These are phyloP conservation scores for Dactylella cylindrospora DNA, from an alignment of 2,329 filamentous ascomycete species.

Conservation along the genomic window DNA sequence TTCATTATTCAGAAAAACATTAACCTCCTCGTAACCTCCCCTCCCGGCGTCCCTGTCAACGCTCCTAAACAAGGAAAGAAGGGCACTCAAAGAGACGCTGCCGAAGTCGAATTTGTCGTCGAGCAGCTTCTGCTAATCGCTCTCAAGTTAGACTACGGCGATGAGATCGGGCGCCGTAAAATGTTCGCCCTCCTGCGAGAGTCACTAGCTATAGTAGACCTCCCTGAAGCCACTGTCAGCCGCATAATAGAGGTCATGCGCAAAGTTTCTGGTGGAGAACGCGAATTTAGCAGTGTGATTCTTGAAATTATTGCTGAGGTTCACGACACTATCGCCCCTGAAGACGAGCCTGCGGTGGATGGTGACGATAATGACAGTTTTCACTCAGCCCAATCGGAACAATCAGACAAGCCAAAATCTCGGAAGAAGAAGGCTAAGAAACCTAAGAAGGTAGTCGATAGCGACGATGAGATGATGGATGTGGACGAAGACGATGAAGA, in stretches of 20 bases:
- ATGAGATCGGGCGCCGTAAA: slow-evolving; percentile 90
- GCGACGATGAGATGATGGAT: slow-evolving; percentile 63
- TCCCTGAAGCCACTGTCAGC: slow-evolving; percentile 83
- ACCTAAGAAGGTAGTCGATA: slow-evolving; percentile 52
- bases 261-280: slow-evolving; percentile 79
- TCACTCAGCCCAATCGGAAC: slow-evolving; percentile 76
- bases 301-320: slow-evolving; percentile 95
- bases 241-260: slow-evolving; percentile 47
- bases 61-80: slow-evolving; percentile 50
- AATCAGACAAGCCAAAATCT: slow-evolving; percentile 46
- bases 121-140: slow-evolving; percentile 93
- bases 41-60: slow-evolving; percentile 50
- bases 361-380: slow-evolving; percentile 74
- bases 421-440: slow-evolving; percentile 47
- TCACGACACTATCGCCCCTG: slow-evolving; percentile 85
- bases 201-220: slow-evolving; percentile 77
- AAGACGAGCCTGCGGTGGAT: slow-evolving; percentile 58
- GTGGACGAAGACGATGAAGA: slow-evolving; percentile 43
- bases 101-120: slow-evolving; percentile 91
- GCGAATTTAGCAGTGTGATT: slow-evolving; percentile 80
- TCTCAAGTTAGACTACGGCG: slow-evolving; percentile 90
- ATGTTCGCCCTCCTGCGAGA: slow-evolving; percentile 92
- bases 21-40: slow-evolving; percentile 54
- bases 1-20: slow-evolving; percentile 83
- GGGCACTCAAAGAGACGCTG: slow-evolving; percentile 66